Evolutionary conservation across 2,329 filamentous ascomycete species (phyloP).

Genomic region (Penicillium griseofulvum): DNA sequence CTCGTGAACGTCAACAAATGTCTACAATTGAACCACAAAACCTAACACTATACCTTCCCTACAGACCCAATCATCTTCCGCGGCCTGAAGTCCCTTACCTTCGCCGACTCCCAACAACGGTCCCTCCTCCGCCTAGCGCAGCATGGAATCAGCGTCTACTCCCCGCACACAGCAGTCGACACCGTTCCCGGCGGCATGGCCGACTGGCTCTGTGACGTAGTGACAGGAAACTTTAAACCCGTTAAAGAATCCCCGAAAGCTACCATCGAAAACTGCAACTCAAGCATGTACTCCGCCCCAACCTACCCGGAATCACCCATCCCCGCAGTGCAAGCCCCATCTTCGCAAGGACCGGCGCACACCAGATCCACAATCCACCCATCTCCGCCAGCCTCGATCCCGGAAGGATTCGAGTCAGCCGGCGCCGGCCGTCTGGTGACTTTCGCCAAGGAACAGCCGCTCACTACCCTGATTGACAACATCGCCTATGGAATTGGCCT

Average conservation of each 20-base stretch:
- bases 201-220: slow-evolving; percentile 88
- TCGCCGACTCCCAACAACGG: slow-evolving; percentile 79
- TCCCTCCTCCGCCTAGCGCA: slow-evolving; percentile 78
- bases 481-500: slow-evolving; percentile 64
- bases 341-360: slow-evolving; percentile 38
- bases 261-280: slow-evolving; percentile 19
- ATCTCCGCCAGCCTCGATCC: slow-evolving; percentile 34
- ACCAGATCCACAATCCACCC: slow-evolving; percentile 55
- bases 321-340: slow-evolving; percentile 23
- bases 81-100: slow-evolving; percentile 82
- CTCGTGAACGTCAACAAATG: neutral
- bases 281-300: slow-evolving; percentile 40
- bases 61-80: slow-evolving; percentile 95
- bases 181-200: slow-evolving; percentile 81
- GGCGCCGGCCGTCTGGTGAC: slow-evolving; percentile 62
- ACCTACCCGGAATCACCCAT: slow-evolving; percentile 37
- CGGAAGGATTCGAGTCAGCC: slow-evolving; percentile 48
- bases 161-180: slow-evolving; percentile 92
- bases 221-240: slow-evolving; percentile 54
- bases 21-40: no score
- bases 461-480: slow-evolving; percentile 60
- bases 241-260: slow-evolving; percentile 1
- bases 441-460: slow-evolving; percentile 52
- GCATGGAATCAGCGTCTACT: slow-evolving; percentile 90
- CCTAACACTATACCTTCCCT: neutral